Evolutionary conservation across 495 filamentous ascomycete genomes (phyloP), one percentile per base, ranked within the genome.

Genomic region (Aspergillus wentii): DNA sequence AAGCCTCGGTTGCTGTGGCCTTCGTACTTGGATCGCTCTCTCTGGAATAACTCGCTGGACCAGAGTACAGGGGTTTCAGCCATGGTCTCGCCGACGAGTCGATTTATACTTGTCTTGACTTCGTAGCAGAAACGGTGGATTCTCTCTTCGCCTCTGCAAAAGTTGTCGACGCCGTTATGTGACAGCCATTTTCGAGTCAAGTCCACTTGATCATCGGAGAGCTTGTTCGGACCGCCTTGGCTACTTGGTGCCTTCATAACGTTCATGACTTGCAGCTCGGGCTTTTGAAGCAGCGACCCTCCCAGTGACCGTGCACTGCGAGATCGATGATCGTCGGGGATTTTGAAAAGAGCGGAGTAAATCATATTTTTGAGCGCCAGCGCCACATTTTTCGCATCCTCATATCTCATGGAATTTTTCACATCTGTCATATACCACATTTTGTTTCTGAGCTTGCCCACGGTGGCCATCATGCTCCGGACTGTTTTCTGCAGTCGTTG

Each of bases 341-440:
- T 59, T 19, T 9, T 9, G 4, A 13, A 9, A 19, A 56, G 61
- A 13, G 69, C 58, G 8, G 78, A 64, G 46, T 71, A 78, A 33
- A 71, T 68, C 92, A 98, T 98, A n/a, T 81, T 85, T 57, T 90
- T 92, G 30, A 98, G 64, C 20, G 92, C 92, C 40, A 82, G 71
- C 8, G 88, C 86, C 8, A 98, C 82, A 55, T 91, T 83, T 41
- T 82, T 81, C 16, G 88, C 88, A 56, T 94, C 85, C 41, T 94
- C 91, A 51, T 95, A 98, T 2, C 79, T 75, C 28, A 79, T 86
- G 13, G 91, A 96, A 51, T 95, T 91, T 38, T 85, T 82, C 29
- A 97, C 92, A 59, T 97, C 92, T 5, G 90, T 94, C 47, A 92
- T 86, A 58, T 95, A 98, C 92, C 92, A 98, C 87, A 95, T 95